A percentile compares a stretch with the other conserved stretches of the same genome.
These are phyloP conservation scores for Furculomyces boomerangus DNA, from an alignment of 371 early-diverging fungal species.

Conservation along the genomic window DNA sequence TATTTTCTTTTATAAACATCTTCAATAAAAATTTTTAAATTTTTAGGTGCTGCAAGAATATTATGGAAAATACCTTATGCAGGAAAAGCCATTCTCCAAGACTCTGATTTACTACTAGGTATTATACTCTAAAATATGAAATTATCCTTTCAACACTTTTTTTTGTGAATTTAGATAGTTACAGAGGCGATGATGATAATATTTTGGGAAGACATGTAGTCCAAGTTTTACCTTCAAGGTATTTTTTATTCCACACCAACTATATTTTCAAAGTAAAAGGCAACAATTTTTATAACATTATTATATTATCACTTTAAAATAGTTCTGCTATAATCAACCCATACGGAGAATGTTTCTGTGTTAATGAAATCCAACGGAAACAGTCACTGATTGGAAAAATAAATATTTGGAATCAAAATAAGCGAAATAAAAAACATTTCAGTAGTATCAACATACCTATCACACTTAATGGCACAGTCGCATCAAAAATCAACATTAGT, in stretches of 20 bases:
- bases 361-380: slow-evolving; percentile 2
- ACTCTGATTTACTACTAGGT: neutral
- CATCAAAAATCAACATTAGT: slow-evolving; percentile 14
- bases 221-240: slow-evolving; percentile 20
- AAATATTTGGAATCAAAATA: neutral
- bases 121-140: neutral
- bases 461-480: slow-evolving; percentile 21
- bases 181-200: slow-evolving; percentile 17
- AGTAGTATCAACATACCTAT: slow-evolving; percentile 10
- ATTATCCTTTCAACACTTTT: neutral
- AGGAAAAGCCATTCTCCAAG: neutral
- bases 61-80: neutral
- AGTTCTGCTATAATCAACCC: slow-evolving; percentile 19
- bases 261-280: too few species aligned
- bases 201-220: slow-evolving; percentile 23
- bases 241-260: neutral
- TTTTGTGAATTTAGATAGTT: neutral
- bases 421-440: neutral
- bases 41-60: neutral
- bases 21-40: neutral
- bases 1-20: slow-evolving; percentile 12
- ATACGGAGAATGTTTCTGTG: slow-evolving; percentile 9
- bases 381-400: neutral
- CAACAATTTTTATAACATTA: too few species aligned
- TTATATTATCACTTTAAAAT: too few species aligned